Evolutionary conservation across 2,329 filamentous ascomycete species (phyloP), one percentile per base, ranked within the genome.

Genomic region (Lasiodiplodia sp.): DNA sequence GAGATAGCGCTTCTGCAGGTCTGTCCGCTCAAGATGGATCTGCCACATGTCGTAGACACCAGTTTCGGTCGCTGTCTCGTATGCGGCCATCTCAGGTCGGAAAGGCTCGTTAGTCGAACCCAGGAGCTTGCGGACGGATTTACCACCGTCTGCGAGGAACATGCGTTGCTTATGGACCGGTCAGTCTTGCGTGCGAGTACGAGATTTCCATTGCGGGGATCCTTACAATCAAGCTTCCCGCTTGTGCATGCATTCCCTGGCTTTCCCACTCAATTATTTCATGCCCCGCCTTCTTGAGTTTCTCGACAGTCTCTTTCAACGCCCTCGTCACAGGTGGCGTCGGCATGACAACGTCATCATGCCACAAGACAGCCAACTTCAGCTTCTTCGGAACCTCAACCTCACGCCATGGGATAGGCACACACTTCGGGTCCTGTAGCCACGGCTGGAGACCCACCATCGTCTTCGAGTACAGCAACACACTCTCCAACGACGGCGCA

Each of bases 211-310:
- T 10, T 16, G 7, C 12, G 47, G 40, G 4, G 18, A 5, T 40
- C 28, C 67, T 51, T 57, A 68, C 67, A 31, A 68, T 68, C 18
- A 68, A 25, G 25, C 55, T 60, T 12, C 49, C 60, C 23, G 67
- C 67, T 18, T 57, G 58, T 18, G 62, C 34, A 21, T 68, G 67
- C 66, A 67, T 67, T 1, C 60, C 67, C 38, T 68, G 34, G 16
- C 60, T 64, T 8, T 86, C 76, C 84, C 88, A 86, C 3, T 88
- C 84, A 4, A 89, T 78, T 68, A 90, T 75, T 56, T 90, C 84
- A 72, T 88, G 82, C 21, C 85, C 82, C 40, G 84, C 81, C 69
- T 78, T 71, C 73, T 79, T 81, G 68, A 91, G 71, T 75, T 85
- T 85, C 14, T 83, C 82, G 0, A 85, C 85, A 0, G 87, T 82